phyloP scores from a whole-genome alignment of 768 basidiomycete genomes.

The Serpula lacrymans region DNA sequence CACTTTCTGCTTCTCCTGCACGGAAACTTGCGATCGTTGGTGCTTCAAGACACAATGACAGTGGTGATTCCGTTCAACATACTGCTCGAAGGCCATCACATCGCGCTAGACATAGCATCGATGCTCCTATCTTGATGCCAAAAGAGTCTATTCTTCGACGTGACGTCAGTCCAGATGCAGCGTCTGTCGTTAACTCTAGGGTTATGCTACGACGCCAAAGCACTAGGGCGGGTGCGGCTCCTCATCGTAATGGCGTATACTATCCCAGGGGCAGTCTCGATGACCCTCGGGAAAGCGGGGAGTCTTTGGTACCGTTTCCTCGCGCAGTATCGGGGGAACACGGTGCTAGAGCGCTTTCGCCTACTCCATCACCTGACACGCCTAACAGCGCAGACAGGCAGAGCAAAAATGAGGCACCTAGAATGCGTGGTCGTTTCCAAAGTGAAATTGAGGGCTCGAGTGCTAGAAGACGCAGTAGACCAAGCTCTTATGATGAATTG shows the following conservation, averaged over 20 bases:
- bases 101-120: conserved; percentile 62
- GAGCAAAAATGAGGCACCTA: conserved; percentile 35
- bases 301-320: conserved; percentile 62
- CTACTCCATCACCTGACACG: conserved; percentile 39
- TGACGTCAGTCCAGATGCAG: conserved; percentile 59
- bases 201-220: conserved; percentile 57
- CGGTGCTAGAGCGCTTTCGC: conserved; percentile 20
- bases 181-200: conserved; percentile 35
- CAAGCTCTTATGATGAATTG: conserved; percentile 67
- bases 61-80: conserved; percentile 43
- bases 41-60: conserved; percentile 41
- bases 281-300: conserved; percentile 31
- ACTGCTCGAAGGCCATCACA: conserved; percentile 59
- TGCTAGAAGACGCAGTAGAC: conserved; percentile 50
- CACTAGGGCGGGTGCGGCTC: conserved; percentile 41
- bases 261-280: conserved; percentile 37
- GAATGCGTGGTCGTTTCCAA: conserved; percentile 60
- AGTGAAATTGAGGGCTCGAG: conserved; percentile 66
- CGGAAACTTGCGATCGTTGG: conserved; percentile 57
- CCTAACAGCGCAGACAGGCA: conserved; percentile 28
- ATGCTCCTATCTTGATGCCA: conserved; percentile 45
- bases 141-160: conserved; percentile 45
- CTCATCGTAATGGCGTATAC: conserved; percentile 45
- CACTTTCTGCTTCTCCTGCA: conserved; percentile 44
- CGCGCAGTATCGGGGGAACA: conserved; percentile 54